Evolutionary conservation across 2,329 filamentous ascomycete species (phyloP).

Genomic region (Epichloe coenophiala): DNA sequence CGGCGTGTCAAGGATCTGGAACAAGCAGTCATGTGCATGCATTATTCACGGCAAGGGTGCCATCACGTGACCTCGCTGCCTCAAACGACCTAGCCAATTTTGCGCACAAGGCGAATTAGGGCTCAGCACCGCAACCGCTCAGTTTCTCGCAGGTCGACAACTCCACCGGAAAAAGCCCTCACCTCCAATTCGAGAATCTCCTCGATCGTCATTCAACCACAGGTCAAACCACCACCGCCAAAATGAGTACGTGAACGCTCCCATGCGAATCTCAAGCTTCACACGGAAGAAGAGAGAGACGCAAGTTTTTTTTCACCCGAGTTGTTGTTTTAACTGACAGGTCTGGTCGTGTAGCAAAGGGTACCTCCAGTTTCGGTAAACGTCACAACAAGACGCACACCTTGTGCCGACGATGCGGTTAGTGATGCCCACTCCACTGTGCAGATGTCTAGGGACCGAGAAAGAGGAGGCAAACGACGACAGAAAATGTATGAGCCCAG

Average conservation of each 20-base stretch:
- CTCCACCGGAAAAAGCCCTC: slow-evolving; percentile 23
- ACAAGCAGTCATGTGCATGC: not conserved
- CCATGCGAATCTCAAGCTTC: slow-evolving; percentile 4
- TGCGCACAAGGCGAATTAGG: slow-evolving; percentile 19
- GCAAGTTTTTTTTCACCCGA: not conserved
- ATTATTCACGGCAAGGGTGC: slow-evolving; percentile 8
- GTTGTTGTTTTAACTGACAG: slow-evolving; percentile 11
- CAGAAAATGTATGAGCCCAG: not conserved
- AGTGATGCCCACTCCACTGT: slow-evolving; percentile 29
- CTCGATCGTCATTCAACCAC: slow-evolving; percentile 24
- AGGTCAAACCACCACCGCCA: slow-evolving; percentile 33
- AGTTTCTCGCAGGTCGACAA: slow-evolving; percentile 15
- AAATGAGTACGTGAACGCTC: slow-evolving; percentile 40
- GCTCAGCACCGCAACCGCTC: slow-evolving; percentile 12
- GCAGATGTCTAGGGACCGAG: slow-evolving; percentile 5
- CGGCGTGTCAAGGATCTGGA: too few species aligned
- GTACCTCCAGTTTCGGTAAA: slow-evolving; percentile 44
- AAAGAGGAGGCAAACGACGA: slow-evolving; percentile 5
- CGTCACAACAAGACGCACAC: slow-evolving; percentile 98
- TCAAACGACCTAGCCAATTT: slow-evolving; percentile 10
- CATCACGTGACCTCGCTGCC: slow-evolving; percentile 18
- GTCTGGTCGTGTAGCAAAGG: slow-evolving; percentile 32
- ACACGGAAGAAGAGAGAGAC: not conserved
- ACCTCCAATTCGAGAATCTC: slow-evolving; percentile 20
- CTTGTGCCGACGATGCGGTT: slow-evolving; percentile 96